Conservation (phyloP, 108 stramenopile genomes). For the Aurantiochytrium sp. region DNA sequence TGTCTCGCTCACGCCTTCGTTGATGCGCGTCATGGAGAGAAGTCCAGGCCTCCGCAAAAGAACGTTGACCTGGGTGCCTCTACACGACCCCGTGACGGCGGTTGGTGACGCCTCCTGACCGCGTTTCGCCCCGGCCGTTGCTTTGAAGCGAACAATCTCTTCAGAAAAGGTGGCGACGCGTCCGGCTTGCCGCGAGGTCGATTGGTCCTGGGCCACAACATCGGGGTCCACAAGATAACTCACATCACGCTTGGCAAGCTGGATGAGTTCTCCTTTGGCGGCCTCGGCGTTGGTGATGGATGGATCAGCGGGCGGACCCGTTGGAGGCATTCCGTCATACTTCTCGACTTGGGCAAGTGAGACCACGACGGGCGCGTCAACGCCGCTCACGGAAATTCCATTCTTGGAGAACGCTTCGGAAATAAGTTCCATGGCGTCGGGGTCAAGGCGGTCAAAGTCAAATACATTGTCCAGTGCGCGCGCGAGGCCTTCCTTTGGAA, state of each 20-base stretch:
- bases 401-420: background rate
- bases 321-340: background rate
- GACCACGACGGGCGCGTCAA: background rate
- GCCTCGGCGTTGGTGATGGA: background rate
- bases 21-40: background rate
- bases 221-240: background rate
- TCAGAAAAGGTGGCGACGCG: background rate
- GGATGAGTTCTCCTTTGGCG: background rate
- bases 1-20: background rate
- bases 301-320: background rate
- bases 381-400: background rate
- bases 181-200: background rate
- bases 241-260: constrained; percentile 58
- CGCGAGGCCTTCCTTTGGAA: constrained; percentile 61
- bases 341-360: background rate
- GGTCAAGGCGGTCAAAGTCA: constrained; percentile 65
- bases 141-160: background rate
- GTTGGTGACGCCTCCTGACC: background rate
- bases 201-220: background rate
- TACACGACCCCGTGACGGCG: background rate
- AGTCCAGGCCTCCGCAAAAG: background rate
- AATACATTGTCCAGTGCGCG: constrained; percentile 69
- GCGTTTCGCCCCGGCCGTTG: background rate
- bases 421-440: background rate
- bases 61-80: background rate